A percentile compares a stretch with the other conserved stretches of the same genome.
phyloP scores from a whole-genome alignment of 768 basidiomycete genomes.

The Kwoniella heveanensis region DNA sequence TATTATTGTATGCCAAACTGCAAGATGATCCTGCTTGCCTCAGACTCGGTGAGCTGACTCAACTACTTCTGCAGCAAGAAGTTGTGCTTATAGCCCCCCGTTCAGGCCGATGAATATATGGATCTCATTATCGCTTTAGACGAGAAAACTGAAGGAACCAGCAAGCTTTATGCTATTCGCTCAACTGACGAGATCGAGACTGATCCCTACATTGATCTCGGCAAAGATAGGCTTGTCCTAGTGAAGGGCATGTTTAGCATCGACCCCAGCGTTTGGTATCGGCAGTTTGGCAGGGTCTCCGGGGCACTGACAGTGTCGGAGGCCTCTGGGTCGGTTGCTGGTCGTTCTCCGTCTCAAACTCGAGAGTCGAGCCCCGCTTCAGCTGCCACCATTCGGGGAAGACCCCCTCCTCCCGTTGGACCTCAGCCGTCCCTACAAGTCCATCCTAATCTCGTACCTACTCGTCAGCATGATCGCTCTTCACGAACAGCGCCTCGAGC shows the following conservation, averaged over 20 bases:
- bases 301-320: neutral
- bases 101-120: conserved; percentile 1
- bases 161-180: conserved; percentile 7
- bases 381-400: neutral
- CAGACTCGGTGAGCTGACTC: neutral
- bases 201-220: conserved; percentile 29
- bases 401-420: neutral
- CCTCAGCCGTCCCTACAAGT: neutral
- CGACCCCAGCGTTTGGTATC: neutral
- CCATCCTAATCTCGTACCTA: neutral
- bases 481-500: neutral
- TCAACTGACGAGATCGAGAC: conserved; percentile 7
- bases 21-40: conserved; percentile 19
- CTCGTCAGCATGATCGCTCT: neutral
- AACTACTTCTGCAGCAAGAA: too few species aligned
- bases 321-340: neutral
- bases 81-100: too few species aligned
- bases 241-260: conserved; percentile 16
- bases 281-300: neutral
- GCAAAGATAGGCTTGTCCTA: conserved; percentile 15
- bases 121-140: neutral
- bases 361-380: neutral
- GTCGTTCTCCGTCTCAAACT: neutral
- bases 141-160: neutral
- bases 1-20: conserved; percentile 12